phyloP scores from a whole-genome alignment of 345 rosid genomes.

The Citrus cavaleriei region DNA sequence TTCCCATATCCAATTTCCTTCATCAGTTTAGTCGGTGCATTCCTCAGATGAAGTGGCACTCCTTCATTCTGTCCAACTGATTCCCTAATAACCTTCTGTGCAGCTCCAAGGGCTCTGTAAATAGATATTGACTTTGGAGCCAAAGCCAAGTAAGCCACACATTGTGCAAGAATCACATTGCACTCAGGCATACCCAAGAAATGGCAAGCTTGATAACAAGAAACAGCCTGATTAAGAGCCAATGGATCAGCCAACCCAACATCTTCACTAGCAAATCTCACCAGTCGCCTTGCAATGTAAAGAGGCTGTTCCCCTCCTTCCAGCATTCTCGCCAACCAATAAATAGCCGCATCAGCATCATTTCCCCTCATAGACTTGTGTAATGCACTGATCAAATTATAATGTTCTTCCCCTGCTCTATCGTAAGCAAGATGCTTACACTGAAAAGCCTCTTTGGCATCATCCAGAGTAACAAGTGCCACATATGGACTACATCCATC shows the following conservation, averaged over 20 bases:
- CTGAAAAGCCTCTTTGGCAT: conserved; percentile 80
- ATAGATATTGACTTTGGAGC: conserved; percentile 74
- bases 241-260: conserved; percentile 74
- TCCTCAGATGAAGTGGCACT: conserved; percentile 81
- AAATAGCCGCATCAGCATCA: conserved; percentile 74
- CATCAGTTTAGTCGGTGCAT: conserved; percentile 83
- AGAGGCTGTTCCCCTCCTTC: conserved; percentile 89
- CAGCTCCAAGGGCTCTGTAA: conserved; percentile 63
- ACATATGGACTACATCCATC: not conserved
- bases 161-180: conserved; percentile 73
- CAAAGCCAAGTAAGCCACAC: conserved; percentile 75
- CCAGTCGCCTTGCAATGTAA: conserved; percentile 74
- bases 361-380: conserved; percentile 88
- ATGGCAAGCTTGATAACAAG: conserved; percentile 91
- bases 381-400: conserved; percentile 74
- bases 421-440: conserved; percentile 82
- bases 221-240: conserved; percentile 77
- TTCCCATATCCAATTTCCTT: conserved; percentile 75
- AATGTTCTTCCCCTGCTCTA: conserved; percentile 80
- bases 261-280: conserved; percentile 88
- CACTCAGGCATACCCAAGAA: conserved; percentile 87
- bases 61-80: conserved; percentile 80
- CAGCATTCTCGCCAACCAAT: conserved; percentile 82
- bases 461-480: conserved; percentile 43
- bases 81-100: conserved; percentile 62